A percentile compares a stretch with the other conserved stretches of the same genome.
phyloP scores from a whole-genome alignment of 129 eudicot species.

The Flaveria linearis region DNA sequence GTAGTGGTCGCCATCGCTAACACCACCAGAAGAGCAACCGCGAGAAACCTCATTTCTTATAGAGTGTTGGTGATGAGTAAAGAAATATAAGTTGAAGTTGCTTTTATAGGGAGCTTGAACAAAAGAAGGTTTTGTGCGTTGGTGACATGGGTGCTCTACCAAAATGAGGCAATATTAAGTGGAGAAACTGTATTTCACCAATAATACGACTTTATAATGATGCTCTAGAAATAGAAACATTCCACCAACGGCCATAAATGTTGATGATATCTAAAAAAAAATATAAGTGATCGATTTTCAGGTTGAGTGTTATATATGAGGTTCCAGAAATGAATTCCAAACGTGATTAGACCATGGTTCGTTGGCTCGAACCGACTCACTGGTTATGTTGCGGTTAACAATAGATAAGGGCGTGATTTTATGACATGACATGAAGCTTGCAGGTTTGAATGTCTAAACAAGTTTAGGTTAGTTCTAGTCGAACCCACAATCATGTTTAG shows the following conservation, averaged over 20 bases:
- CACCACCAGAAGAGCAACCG: conserved; percentile 26
- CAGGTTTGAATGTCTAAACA: too few relatives aligned
- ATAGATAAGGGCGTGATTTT: too few relatives aligned
- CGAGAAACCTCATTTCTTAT: conserved; percentile 24
- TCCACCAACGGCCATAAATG: conserved; percentile 22
- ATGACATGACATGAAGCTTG: too few relatives aligned
- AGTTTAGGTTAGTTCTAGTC: too few relatives aligned
- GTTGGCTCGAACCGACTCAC: too few relatives aligned
- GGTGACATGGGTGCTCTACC: background rate
- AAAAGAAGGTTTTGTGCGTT: background rate
- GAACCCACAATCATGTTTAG: too few relatives aligned
- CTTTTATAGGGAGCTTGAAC: conserved; percentile 24
- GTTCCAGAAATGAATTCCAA: too few relatives aligned
- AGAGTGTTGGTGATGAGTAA: conserved; percentile 13
- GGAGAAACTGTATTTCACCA: conserved; percentile 31
- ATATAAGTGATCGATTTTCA: too few relatives aligned
- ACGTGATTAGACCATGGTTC: too few relatives aligned
- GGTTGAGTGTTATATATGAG: too few relatives aligned
- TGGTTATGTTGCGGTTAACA: background rate
- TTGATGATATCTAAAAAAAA: background rate
- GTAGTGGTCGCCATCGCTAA: conserved; percentile 8
- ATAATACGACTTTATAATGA: conserved; percentile 28
- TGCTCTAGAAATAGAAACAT: conserved; percentile 39
- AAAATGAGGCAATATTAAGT: conserved; percentile 26
- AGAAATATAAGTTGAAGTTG: background rate